Base-by-base conservation (phyloP, 2,329 filamentous ascomycete genomes). In the Byssoonygena ceratinophila region DNA sequence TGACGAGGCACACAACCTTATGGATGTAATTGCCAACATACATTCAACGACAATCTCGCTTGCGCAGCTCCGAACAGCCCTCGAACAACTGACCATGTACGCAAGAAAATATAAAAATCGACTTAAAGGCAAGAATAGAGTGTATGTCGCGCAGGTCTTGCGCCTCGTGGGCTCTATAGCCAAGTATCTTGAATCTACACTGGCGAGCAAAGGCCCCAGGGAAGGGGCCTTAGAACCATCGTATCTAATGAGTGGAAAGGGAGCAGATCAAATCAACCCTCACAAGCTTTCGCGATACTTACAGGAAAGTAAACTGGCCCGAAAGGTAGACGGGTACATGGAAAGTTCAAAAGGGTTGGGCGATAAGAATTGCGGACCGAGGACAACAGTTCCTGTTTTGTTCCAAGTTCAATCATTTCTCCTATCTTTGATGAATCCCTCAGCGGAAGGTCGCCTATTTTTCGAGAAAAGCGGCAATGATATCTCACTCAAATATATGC, bases 1-100 rank as follows among this genome's bases (percentile, higher is more conserved):
- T 45, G 92, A 98, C 60, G 92, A 98, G 72, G 92, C 92, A 0
- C 92, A 98, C 66, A 98, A 98, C 63, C 79, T 98, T 49, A 95
- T 96, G 84, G 90, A 96, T 66, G 89, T 91, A 0, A 87, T 98
- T 43, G 80, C 87, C 14, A 84, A 83, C 43, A 92, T 95, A 31
- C 83, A 96, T 65, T 90, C 90, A 0, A 81, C 87, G 0, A 81
- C 85, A 32, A 77, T 97, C 18, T 80, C 80, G 1, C 72, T 94
- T 3, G 72, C 73, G 23, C 89, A 96, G 57, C 72, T 97, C 16
- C 80, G 80, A 46, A 77, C 78, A 54, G 87, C 85, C 2, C 79
- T 87, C 50, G 76, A 77, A 46, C 89, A 94, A 69, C 74, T 98
- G 1, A 84, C 83, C 0, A 74, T 82, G 0, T 98, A 98, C 61